A percentile compares a stretch with the other conserved stretches of the same genome.
Conservation (phyloP, 805 yeast genomes). For the Cyberlindnera americana region DNA sequence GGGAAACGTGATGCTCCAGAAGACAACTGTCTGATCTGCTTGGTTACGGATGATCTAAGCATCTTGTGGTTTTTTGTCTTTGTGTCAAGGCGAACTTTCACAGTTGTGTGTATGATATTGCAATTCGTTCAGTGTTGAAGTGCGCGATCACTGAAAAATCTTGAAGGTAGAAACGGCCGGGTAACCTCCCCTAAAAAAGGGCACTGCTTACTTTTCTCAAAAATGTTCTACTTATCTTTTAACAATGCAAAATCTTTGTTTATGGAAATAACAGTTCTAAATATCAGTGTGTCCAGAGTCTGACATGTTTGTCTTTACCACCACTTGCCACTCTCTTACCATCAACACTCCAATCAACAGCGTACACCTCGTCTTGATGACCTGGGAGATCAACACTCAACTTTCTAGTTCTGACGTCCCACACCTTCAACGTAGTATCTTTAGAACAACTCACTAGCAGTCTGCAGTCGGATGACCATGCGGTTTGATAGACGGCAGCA, state of each 20-base stretch:
- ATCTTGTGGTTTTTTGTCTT: constrained; percentile 3
- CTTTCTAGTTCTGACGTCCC: constrained; percentile 89
- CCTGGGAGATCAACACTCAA: constrained; percentile 91
- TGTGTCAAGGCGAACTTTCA: too few relatives aligned
- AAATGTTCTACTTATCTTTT: too few relatives aligned
- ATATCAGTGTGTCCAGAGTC: constrained; percentile 83
- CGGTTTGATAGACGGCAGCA: constrained; percentile 94
- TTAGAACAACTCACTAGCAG: constrained; percentile 89
- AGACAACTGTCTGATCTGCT: constrained; percentile 16
- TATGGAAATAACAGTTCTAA: too few relatives aligned
- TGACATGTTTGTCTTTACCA: constrained; percentile 91
- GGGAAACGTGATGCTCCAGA: constrained; percentile 26
- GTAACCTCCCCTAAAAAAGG: background rate
- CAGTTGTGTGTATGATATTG: too few relatives aligned
- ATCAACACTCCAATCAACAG: constrained; percentile 97
- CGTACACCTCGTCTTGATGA: constrained; percentile 91
- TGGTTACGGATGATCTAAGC: constrained; percentile 7
- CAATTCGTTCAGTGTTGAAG: background rate
- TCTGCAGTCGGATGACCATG: constrained; percentile 96
- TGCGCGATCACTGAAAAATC: background rate
- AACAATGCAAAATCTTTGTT: too few relatives aligned
- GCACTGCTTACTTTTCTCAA: too few relatives aligned
- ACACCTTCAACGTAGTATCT: constrained; percentile 92
- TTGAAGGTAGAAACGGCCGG: background rate
- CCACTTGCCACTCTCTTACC: constrained; percentile 95